These are phyloP conservation scores for Plenodomus biglobosus DNA, from an alignment of 2,329 filamentous ascomycete genomes.

Conservation along the genomic window DNA sequence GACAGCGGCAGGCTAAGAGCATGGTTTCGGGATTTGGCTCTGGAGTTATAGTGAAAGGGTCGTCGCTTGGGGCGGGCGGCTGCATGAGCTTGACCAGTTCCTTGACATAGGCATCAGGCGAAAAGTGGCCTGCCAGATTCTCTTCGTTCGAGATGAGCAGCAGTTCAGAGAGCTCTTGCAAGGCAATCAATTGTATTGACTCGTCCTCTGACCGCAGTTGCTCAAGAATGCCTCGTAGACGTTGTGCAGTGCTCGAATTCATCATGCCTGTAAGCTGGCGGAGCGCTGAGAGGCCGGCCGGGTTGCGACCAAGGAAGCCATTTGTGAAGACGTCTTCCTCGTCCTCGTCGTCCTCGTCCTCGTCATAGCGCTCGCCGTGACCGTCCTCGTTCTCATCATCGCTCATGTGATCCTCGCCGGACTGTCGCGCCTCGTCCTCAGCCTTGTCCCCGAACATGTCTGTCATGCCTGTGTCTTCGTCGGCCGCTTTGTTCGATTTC, in stretches of 20 bases:
- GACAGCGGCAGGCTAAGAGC: conserved; percentile 90
- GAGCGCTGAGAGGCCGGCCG: conserved; percentile 68
- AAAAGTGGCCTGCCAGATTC: conserved; percentile 91
- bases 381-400: conserved; percentile 57
- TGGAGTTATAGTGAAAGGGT: conserved; percentile 51
- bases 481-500: conserved; percentile 45
- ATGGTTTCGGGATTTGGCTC: conserved; percentile 97
- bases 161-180: conserved; percentile 92
- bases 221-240: conserved; percentile 65
- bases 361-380: conserved; percentile 51
- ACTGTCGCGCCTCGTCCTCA: conserved; percentile 48
- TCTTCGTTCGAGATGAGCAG: conserved; percentile 95
- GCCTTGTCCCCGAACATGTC: conserved; percentile 65
- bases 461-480: conserved; percentile 71
- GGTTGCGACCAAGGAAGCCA: conserved; percentile 67
- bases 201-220: conserved; percentile 77
- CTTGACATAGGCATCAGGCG: conserved; percentile 91
- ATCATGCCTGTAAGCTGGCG: conserved; percentile 86
- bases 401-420: conserved; percentile 44
- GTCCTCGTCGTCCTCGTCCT: conserved; percentile 57
- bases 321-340: conserved; percentile 59
- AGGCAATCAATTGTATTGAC: conserved; percentile 83
- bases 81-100: conserved; percentile 92
- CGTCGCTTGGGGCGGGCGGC: conserved; percentile 66
- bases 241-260: conserved; percentile 71